Percentiles rank a stretch among this genome's conserved stretches.
phyloP scores from a whole-genome alignment of 179 eudicot genomes.

The Corrigiola litoralis region DNA sequence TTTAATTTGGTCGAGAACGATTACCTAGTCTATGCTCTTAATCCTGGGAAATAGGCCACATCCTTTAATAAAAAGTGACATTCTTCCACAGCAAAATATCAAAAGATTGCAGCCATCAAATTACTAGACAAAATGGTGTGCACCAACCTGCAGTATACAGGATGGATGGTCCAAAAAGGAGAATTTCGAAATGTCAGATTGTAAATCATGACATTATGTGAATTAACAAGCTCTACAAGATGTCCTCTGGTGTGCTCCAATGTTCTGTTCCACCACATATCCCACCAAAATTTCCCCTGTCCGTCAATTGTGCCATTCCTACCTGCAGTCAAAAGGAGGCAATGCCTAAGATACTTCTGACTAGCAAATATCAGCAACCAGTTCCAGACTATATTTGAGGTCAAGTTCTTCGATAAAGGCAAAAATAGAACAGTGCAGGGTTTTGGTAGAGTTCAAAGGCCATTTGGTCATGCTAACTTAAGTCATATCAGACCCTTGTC shows the following conservation, averaged over 20 bases:
- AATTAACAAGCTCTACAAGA: conserved; percentile 73
- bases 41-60: not conserved
- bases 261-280: conserved; percentile 97
- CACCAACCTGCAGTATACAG: conserved; percentile 88
- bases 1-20: no score
- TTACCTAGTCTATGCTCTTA: not conserved
- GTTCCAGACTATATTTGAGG: no score
- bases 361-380: not conserved
- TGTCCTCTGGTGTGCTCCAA: conserved; percentile 92
- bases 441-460: no score
- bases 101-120: not conserved
- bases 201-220: conserved; percentile 74
- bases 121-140: not conserved
- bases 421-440: no score
- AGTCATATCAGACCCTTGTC: no score
- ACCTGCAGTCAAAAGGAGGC: conserved; percentile 39
- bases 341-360: conserved; percentile 8
- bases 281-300: conserved; percentile 98
- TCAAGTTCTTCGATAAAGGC: no score
- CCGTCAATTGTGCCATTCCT: conserved; percentile 90
- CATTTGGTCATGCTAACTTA: no score
- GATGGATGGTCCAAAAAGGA: conserved; percentile 98
- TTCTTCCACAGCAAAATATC: not conserved
- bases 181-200: conserved; percentile 91
- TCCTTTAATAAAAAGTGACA: not conserved